Percentiles rank a stretch among this genome's conserved stretches.
These are phyloP conservation scores for Hypericum perforatum DNA, from an alignment of 345 rosid genomes.

Conservation along the genomic window DNA sequence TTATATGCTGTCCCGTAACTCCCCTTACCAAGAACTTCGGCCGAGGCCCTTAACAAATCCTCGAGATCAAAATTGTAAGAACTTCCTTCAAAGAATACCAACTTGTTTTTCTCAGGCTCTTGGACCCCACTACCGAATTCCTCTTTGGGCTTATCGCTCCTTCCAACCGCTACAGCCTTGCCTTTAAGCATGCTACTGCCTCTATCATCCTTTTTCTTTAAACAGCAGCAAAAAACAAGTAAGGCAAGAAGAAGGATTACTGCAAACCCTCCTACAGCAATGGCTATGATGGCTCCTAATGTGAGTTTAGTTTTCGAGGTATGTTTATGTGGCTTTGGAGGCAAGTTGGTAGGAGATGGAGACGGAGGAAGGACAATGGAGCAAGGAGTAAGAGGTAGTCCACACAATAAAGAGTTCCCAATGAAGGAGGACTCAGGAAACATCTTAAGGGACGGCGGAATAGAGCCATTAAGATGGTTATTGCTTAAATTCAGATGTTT, in stretches of 20 bases:
- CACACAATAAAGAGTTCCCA: slow-evolving; percentile 7
- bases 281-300: slow-evolving; percentile 48
- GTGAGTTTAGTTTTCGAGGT: slow-evolving; percentile 36
- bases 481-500: slow-evolving; percentile 4
- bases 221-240: slow-evolving; percentile 42
- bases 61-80: slow-evolving; percentile 9
- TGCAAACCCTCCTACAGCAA: slow-evolving; percentile 52
- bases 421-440: slow-evolving; percentile 4
- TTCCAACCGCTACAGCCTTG: slow-evolving; percentile 4
- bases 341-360: slow-evolving; percentile 32
- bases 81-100: slow-evolving; percentile 12
- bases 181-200: slow-evolving; percentile 7
- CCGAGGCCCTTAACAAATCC: slow-evolving; percentile 9
- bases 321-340: slow-evolving; percentile 37
- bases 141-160: slow-evolving; percentile 7
- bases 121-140: slow-evolving; percentile 8
- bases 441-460: slow-evolving; percentile 1
- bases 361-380: background rate
- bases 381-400: slow-evolving; percentile 8
- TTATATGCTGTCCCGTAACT: slow-evolving; percentile 10
- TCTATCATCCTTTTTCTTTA: slow-evolving; percentile 45
- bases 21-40: slow-evolving; percentile 8
- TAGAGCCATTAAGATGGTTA: slow-evolving; percentile 9
- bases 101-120: slow-evolving; percentile 4
- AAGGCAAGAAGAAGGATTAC: slow-evolving; percentile 36